Percentiles rank a stretch among this genome's conserved stretches.
Conservation (phyloP, 1,139 yeast species). For the Hyphopichia khmerensis region DNA sequence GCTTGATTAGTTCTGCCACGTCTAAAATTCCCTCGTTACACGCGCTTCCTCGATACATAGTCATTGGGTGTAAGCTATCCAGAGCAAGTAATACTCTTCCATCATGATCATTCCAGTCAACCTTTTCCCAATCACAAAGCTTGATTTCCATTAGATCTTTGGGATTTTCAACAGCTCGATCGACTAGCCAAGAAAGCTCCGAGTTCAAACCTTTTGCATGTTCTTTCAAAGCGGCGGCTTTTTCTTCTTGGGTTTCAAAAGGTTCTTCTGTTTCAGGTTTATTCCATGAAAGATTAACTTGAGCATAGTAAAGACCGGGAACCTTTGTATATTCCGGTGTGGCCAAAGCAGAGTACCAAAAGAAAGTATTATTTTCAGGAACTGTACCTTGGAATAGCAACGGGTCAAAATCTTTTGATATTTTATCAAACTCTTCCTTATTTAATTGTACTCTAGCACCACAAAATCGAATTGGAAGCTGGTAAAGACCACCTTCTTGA, state of each 20-base stretch:
- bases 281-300: constrained; percentile 21
- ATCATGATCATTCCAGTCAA: constrained; percentile 15
- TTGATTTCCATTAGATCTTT: constrained; percentile 13
- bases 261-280: constrained; percentile 11
- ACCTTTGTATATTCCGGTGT: constrained; percentile 18
- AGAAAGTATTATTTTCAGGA: constrained; percentile 20
- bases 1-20: constrained; percentile 11
- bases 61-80: constrained; percentile 17
- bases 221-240: constrained; percentile 14
- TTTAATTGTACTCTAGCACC: constrained; percentile 22
- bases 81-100: constrained; percentile 10
- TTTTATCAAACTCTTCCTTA: constrained; percentile 14
- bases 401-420: constrained; percentile 20
- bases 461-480: constrained; percentile 24
- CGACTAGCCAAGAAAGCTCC: constrained; percentile 13
- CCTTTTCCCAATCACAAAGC: constrained; percentile 17
- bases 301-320: constrained; percentile 15
- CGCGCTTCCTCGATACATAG: constrained; percentile 23
- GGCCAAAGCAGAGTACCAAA: constrained; percentile 26
- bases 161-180: constrained; percentile 13
- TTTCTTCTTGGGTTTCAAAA: constrained; percentile 13
- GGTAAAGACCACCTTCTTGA: constrained; percentile 15
- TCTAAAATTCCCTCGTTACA: constrained; percentile 21
- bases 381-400: constrained; percentile 27
- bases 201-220: constrained; percentile 15